Evolutionary conservation across 2,329 filamentous ascomycete genomes (phyloP), one percentile per base, ranked within the genome.

Genomic region (Emmonsiellopsis sp.): DNA sequence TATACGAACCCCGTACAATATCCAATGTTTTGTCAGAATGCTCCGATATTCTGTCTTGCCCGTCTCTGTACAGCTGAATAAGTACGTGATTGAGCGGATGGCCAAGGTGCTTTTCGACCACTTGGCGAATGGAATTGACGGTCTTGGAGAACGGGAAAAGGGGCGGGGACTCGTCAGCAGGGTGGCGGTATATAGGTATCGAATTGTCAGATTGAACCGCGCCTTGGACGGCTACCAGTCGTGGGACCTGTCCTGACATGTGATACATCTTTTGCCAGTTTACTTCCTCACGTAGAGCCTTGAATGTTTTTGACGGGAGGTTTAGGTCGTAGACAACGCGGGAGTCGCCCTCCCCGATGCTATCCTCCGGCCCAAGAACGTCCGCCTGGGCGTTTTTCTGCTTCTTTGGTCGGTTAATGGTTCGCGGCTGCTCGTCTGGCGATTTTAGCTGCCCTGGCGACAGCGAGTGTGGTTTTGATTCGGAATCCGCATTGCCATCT

Each of bases 1-100:
- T 95, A 55, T 79, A 91, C 26, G 87, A 93, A 4, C 79, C 83
- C 30, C 80, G 82, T 10, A 83, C 84, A 54, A 98, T 93, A 67
- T 98, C 93, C 26, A 98, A 76, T 0, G 92, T 95, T 72, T 98
- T 98, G 68, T 98, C 93, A 40, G 89, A 94, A 65, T 98, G 93
- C 66, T 98, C 93, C 0, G 89, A 93, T 57, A 98, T 98, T 66
- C 89, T 89, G 70, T 98, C 93, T 47, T 82, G 83, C 2, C 92
- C 89, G 60, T 80, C 79, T n/a, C 93, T 87, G 65, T 98, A 98
- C 54, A 90, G 81, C 65, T 98, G 93, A 45, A 98, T 94, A 47
- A 98, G 74, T 1, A 85, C 91, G 66, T 98, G 93, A 63, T 98
- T 98, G 42, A 98, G 72, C 0, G 81, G 74, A 63, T 97, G 93